phyloP scores from a whole-genome alignment of 176 grass and related monocot genomes.

The Phragmites australis region DNA sequence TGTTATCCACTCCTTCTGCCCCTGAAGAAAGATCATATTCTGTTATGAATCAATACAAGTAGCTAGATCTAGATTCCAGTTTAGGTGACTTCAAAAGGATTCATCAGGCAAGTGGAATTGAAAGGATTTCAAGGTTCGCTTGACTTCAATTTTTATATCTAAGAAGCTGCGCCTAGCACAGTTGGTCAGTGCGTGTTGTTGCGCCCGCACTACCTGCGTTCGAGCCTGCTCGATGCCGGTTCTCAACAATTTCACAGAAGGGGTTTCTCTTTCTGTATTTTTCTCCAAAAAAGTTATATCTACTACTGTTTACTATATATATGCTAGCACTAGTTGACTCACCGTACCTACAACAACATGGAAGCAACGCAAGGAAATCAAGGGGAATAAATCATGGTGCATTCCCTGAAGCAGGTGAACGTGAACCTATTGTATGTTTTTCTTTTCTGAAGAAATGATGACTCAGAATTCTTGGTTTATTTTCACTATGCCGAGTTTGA shows the following conservation, averaged over 20 bases:
- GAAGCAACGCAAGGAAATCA: background rate
- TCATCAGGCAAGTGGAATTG: slow-evolving; percentile 7
- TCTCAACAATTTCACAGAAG: too few relatives aligned
- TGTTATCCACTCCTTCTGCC: slow-evolving; percentile 96
- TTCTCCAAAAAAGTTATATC: too few relatives aligned
- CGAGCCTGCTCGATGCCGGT: too few relatives aligned
- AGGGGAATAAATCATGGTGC: background rate
- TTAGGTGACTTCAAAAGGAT: slow-evolving; percentile 8
- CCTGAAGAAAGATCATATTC: slow-evolving; percentile 53
- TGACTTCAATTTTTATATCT: background rate
- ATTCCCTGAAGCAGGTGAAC: slow-evolving; percentile 6
- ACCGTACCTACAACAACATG: too few relatives aligned
- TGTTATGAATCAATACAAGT: slow-evolving; percentile 21
- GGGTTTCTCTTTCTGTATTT: too few relatives aligned
- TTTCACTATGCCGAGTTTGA: background rate
- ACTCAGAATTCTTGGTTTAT: background rate
- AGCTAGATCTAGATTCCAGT: slow-evolving; percentile 24
- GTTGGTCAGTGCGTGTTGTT: too few relatives aligned
- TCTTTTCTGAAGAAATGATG: background rate
- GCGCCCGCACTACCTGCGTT: too few relatives aligned
- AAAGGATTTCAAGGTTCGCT: background rate
- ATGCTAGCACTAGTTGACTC: too few relatives aligned
- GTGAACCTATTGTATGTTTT: background rate
- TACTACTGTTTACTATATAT: too few relatives aligned
- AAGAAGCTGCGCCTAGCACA: too few relatives aligned